phyloP scores from a whole-genome alignment of 495 filamentous ascomycete genomes.

The Penicillium salamii region DNA sequence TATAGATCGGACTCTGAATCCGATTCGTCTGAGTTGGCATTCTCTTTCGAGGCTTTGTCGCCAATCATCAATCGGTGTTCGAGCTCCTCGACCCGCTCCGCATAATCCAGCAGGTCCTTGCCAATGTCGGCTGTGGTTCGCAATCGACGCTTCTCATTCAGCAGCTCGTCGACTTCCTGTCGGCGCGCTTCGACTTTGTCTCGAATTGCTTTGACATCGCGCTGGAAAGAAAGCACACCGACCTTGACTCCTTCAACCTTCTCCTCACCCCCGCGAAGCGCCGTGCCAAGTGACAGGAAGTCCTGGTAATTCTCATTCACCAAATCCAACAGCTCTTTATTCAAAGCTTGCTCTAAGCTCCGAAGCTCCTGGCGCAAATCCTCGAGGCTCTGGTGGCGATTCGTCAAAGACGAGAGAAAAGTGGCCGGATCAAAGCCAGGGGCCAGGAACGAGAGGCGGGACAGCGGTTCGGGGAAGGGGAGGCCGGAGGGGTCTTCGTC shows the following conservation, averaged over 20 bases:
- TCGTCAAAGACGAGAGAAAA: conserved; percentile 79
- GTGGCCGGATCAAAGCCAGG: conserved; percentile 73
- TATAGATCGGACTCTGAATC: conserved; percentile 40
- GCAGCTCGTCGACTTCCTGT: conserved; percentile 50
- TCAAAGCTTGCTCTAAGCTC: conserved; percentile 67
- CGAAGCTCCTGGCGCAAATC: conserved; percentile 86
- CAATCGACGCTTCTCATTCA: conserved; percentile 54
- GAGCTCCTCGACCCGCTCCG: conserved; percentile 67
- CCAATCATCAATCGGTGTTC: conserved; percentile 67
- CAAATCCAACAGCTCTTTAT: conserved; percentile 82
- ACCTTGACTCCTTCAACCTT: conserved; percentile 89
- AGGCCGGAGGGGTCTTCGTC: conserved; percentile 65
- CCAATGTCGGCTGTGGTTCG: conserved; percentile 55
- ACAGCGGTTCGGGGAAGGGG: conserved; percentile 79
- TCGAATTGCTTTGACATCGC: conserved; percentile 66
- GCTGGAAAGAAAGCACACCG: conserved; percentile 76
- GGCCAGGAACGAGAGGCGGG: conserved; percentile 73
- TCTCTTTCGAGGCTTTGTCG: conserved; percentile 15
- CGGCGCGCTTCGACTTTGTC: conserved; percentile 51
- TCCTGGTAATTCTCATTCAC: conserved; percentile 93
- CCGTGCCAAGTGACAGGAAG: conserved; percentile 78
- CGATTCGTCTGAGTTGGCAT: conserved; percentile 16
- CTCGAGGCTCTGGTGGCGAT: conserved; percentile 92
- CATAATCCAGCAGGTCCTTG: conserved; percentile 66
- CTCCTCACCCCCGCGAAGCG: conserved; percentile 84